These are phyloP conservation scores for Candida peoriensis DNA, from an alignment of 805 yeast genomes.

Conservation along the genomic window DNA sequence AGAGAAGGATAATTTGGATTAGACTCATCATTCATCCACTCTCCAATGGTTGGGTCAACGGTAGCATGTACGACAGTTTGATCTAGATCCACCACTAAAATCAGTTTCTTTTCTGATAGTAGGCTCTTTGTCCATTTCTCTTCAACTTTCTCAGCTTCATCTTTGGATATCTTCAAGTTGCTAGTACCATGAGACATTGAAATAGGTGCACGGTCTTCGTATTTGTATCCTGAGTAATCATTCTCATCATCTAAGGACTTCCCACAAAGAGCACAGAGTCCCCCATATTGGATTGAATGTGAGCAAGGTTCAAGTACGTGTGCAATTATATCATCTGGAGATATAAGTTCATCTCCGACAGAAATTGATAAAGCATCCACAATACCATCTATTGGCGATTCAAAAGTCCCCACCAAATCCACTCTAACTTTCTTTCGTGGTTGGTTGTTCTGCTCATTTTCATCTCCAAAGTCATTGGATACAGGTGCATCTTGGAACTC, in stretches of 20 bases:
- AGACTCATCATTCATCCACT: conserved; percentile 84
- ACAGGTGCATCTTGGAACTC: conserved; percentile 33
- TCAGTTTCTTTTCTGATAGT: conserved; percentile 59
- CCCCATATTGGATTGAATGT: conserved; percentile 78
- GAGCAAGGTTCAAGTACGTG: conserved; percentile 76
- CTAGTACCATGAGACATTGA: conserved; percentile 87
- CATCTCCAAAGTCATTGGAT: conserved; percentile 19
- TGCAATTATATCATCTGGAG: conserved; percentile 43
- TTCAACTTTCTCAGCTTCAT: conserved; percentile 85
- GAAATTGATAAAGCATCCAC: conserved; percentile 45
- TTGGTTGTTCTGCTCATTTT: conserved; percentile 7
- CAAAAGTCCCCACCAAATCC: conserved; percentile 71
- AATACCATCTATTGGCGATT: conserved; percentile 76
- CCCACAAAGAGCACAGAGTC: conserved; percentile 10
- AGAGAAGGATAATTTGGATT: conserved; percentile 85
- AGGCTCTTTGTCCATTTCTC: conserved; percentile 57
- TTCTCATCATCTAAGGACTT: conserved; percentile 57
- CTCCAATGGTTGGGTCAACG: conserved; percentile 95
- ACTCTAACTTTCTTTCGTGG: conserved; percentile 39
- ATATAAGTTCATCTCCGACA: conserved; percentile 54
- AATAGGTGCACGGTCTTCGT: conserved; percentile 71
- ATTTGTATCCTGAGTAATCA: conserved; percentile 60
- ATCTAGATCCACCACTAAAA: conserved; percentile 92
- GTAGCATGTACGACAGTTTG: conserved; percentile 98
- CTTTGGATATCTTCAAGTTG: conserved; percentile 74